Percentiles rank a stretch among this genome's conserved stretches.
Evolutionary conservation across 805 yeast genomes (phyloP).

Genomic region (Danielozyma ontarioensis): DNA sequence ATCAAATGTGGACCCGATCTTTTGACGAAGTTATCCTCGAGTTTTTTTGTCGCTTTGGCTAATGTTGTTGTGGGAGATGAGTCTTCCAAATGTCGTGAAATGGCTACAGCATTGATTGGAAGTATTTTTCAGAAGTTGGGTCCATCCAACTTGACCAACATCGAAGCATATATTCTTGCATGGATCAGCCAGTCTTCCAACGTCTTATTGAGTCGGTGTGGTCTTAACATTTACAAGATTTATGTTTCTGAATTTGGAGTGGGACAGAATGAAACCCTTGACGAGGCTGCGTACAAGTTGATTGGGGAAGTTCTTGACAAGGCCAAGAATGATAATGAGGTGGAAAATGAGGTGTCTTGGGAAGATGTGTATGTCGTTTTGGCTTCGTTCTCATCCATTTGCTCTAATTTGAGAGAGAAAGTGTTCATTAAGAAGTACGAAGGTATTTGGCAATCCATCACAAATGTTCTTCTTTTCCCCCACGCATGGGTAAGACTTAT

Average conservation of each 20-base stretch:
- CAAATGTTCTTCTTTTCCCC: conserved; percentile 66
- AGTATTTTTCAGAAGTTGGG: conserved; percentile 49
- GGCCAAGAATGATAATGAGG: conserved; percentile 29
- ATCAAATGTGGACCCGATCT: conserved; percentile 59
- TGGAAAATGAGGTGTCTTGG: conserved; percentile 54
- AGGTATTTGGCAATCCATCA: conserved; percentile 46
- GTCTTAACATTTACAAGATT: conserved; percentile 67
- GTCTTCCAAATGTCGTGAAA: conserved; percentile 73
- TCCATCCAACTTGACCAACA: conserved; percentile 22
- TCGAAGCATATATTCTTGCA: conserved; percentile 41
- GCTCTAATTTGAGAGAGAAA: conserved; percentile 29
- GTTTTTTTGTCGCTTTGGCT: conserved; percentile 80
- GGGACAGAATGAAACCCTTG: conserved; percentile 33
- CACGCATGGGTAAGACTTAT: conserved; percentile 86
- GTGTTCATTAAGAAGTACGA: conserved; percentile 26
- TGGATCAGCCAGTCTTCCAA: conserved; percentile 63
- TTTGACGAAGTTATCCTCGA: conserved; percentile 55
- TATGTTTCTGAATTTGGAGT: conserved; percentile 46
- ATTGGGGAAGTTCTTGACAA: conserved; percentile 19
- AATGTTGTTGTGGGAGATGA: conserved; percentile 76
- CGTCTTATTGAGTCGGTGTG: conserved; percentile 57
- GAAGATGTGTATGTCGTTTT: conserved; percentile 69
- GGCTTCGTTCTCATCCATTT: conserved; percentile 42
- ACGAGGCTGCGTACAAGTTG: conserved; percentile 27
- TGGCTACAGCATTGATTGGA: conserved; percentile 62